phyloP scores from a whole-genome alignment of 2,329 filamentous ascomycete species.

The Cryphonectria japonica region DNA sequence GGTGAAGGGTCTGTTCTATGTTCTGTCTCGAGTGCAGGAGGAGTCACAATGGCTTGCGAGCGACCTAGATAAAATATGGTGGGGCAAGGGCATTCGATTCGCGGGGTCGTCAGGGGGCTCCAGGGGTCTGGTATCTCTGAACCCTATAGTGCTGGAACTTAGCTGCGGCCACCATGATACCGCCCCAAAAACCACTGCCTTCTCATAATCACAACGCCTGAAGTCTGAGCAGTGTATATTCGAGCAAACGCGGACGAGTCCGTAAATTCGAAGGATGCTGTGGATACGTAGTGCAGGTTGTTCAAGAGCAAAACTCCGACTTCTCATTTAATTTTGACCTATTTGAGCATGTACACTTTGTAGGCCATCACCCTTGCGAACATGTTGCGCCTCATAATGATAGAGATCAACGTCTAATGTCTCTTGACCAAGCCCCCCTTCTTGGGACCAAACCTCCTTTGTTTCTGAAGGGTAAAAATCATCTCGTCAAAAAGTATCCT shows the following conservation, averaged over 20 bases:
- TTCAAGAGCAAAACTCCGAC: not conserved
- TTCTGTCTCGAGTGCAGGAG: slow-evolving; percentile 13
- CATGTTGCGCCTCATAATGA: not conserved
- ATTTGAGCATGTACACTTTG: not conserved
- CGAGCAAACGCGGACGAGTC: not conserved
- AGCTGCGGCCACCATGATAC: not conserved
- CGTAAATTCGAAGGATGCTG: not conserved
- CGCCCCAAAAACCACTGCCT: not conserved
- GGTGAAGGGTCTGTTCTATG: not conserved
- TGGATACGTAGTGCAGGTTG: not conserved
- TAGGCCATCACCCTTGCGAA: not conserved
- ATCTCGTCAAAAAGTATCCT: not conserved
- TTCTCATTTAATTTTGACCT: not conserved
- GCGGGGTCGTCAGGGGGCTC: not conserved
- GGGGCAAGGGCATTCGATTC: slow-evolving; percentile 12
- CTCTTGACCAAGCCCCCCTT: not conserved
- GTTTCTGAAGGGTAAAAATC: not conserved
- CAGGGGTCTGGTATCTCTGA: not conserved
- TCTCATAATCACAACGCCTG: not conserved
- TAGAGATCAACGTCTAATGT: slow-evolving; percentile 1
- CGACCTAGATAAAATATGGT: slow-evolving; percentile 20
- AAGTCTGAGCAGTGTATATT: not conserved
- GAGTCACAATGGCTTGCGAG: slow-evolving; percentile 13
- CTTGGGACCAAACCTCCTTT: not conserved
- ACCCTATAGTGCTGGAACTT: not conserved